phyloP scores from a whole-genome alignment of 805 yeast species.

The Debaryomyces tyrocola region DNA sequence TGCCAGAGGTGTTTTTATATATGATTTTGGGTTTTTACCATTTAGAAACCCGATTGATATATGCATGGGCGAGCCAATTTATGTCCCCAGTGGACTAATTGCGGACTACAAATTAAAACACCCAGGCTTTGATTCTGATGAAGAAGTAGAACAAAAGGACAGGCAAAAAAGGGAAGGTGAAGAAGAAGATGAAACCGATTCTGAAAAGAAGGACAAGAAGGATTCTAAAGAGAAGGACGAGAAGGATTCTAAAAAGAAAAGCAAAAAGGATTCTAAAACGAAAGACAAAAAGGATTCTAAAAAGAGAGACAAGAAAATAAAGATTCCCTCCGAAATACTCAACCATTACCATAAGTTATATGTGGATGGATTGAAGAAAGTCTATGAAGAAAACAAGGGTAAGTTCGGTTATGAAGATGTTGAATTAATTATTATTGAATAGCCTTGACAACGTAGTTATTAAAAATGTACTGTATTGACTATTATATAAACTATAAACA shows the following conservation, averaged over 20 bases:
- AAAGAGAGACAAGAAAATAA: conserved; percentile 20
- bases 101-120: conserved; percentile 30
- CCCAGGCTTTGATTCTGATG: conserved; percentile 24
- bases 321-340: conserved; percentile 44
- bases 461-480: background rate
- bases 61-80: conserved; percentile 70
- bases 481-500: conserved; percentile 1
- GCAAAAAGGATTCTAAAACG: conserved; percentile 2
- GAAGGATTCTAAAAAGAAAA: conserved; percentile 7
- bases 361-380: conserved; percentile 56
- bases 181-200: conserved; percentile 13
- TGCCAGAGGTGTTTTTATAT: conserved; percentile 89
- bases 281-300: background rate
- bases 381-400: conserved; percentile 67
- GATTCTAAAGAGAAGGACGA: conserved; percentile 11
- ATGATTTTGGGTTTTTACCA: conserved; percentile 89
- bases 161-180: background rate
- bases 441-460: background rate
- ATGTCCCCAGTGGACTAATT: conserved; percentile 46
- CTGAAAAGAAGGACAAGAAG: conserved; percentile 1
- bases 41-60: conserved; percentile 77
- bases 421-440: conserved; percentile 47
- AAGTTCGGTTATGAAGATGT: conserved; percentile 53
- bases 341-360: conserved; percentile 74
- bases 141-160: background rate